Percentiles rank a stretch among this genome's conserved stretches.
Conservation (phyloP, 2,329 filamentous ascomycete species). For the Ophiostoma tasmaniense region DNA sequence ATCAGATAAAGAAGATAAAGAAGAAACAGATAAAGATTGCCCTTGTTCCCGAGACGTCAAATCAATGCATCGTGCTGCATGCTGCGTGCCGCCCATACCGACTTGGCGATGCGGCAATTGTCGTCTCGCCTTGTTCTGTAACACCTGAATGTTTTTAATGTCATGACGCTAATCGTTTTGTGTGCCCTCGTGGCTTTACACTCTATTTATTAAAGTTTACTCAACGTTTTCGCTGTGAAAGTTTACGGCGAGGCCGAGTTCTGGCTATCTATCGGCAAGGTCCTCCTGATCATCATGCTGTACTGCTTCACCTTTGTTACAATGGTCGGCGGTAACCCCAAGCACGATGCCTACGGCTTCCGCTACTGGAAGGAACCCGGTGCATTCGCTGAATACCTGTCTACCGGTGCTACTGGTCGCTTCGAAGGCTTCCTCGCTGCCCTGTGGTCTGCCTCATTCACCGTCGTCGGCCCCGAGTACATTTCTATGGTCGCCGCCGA, state of each 20-base stretch:
- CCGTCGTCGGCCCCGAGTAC: constrained; percentile 46
- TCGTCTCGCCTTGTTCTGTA: not conserved
- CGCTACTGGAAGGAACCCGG: constrained; percentile 37
- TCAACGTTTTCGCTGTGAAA: constrained; percentile 30
- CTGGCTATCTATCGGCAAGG: constrained; percentile 38
- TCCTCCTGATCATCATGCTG: constrained; percentile 45
- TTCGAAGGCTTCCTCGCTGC: constrained; percentile 24
- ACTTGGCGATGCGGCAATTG: not conserved
- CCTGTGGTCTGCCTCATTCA: constrained; percentile 33
- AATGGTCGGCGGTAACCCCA: constrained; percentile 48
- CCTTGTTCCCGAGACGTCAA: not conserved
- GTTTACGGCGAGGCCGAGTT: constrained; percentile 37
- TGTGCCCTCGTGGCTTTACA: not conserved
- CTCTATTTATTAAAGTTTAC: constrained; percentile 9
- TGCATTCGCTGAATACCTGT: constrained; percentile 29
- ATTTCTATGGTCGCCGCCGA: constrained; percentile 63
- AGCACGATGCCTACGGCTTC: constrained; percentile 38
- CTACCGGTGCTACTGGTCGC: constrained; percentile 35
- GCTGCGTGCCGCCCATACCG: not conserved
- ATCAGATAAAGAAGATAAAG: not conserved
- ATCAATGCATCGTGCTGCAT: not conserved
- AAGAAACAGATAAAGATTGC: not conserved
- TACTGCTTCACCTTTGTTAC: constrained; percentile 49
- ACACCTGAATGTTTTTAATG: not conserved
- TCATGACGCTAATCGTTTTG: not conserved